phyloP scores from a whole-genome alignment of 805 yeast genomes.

The Sugiyamaella boreocaroliniensis region DNA sequence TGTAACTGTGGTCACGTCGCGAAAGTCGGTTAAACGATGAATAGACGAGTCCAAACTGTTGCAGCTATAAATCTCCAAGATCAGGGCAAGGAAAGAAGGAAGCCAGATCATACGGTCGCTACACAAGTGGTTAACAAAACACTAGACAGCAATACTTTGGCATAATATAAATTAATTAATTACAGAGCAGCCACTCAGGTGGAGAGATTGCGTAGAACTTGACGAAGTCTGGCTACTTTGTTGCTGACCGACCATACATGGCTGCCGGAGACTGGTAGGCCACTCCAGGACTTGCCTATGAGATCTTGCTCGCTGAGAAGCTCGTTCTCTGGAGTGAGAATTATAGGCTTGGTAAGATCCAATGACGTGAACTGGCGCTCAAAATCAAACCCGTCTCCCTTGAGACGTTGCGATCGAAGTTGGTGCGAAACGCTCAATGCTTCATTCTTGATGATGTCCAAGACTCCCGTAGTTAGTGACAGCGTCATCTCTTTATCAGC shows the following conservation, averaged over 20 bases:
- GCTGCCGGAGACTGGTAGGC: background rate
- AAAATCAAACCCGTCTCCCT: constrained; percentile 32
- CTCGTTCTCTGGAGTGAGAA: constrained; percentile 14
- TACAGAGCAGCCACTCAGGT: too few species aligned
- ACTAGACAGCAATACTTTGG: background rate
- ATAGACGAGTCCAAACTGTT: too few species aligned
- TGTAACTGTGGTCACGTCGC: too few species aligned
- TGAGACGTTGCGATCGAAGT: constrained; percentile 27
- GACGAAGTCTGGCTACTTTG: background rate
- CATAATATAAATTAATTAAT: too few species aligned
- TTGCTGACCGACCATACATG: background rate
- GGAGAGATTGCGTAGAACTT: background rate
- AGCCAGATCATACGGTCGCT: too few species aligned
- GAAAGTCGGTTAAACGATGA: too few species aligned
- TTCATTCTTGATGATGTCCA: constrained; percentile 49
- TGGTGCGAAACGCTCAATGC: constrained; percentile 34
- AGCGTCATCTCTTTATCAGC: constrained; percentile 50
- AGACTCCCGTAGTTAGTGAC: constrained; percentile 48
- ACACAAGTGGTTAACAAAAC: too few species aligned
- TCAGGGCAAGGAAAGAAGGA: too few species aligned
- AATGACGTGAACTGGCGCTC: constrained; percentile 3
- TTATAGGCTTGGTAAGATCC: constrained; percentile 16
- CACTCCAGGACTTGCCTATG: background rate
- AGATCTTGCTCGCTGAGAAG: constrained; percentile 25
- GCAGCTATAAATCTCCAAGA: too few species aligned